Percentiles rank a stretch among this genome's conserved stretches.
phyloP scores from a whole-genome alignment of 2,329 filamentous ascomycete genomes.

The Scortechinia acanthostroma region DNA sequence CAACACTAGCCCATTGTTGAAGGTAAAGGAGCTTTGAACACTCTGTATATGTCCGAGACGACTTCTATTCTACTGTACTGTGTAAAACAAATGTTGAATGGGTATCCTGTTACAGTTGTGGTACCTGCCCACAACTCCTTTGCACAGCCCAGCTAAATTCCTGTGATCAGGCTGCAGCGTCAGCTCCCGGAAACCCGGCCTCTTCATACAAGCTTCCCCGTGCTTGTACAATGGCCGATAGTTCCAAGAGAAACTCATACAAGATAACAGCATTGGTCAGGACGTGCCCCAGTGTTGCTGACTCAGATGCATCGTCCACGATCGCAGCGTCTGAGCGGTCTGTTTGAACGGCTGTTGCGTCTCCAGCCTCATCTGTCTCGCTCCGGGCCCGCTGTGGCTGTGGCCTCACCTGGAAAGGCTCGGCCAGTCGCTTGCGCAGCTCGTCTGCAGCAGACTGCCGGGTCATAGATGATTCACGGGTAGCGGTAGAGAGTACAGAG shows the following conservation, averaged over 20 bases:
- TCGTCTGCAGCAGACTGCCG: not conserved
- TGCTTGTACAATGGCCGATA: not conserved
- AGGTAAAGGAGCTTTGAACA: no score
- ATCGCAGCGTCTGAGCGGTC: not conserved
- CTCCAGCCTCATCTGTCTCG: not conserved
- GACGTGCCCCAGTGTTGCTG: not conserved
- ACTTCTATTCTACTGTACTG: no score
- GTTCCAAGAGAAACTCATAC: not conserved
- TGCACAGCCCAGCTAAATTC: no score
- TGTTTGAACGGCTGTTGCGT: not conserved
- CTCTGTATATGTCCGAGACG: no score
- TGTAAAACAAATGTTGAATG: no score
- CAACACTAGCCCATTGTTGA: no score
- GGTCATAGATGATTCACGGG: not conserved
- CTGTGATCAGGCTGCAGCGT: no score
- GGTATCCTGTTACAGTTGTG: no score
- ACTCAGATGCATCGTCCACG: not conserved
- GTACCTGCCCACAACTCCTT: no score
- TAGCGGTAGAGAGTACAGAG: not conserved
- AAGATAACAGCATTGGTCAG: not conserved
- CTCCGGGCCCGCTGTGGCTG: not conserved
- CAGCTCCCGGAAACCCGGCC: not conserved
- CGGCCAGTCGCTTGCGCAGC: not conserved
- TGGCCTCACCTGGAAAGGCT: not conserved
- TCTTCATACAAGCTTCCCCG: constrained; percentile 1